These are phyloP conservation scores for Russula brevipes DNA, from an alignment of 768 basidiomycete genomes.

Conservation along the genomic window DNA sequence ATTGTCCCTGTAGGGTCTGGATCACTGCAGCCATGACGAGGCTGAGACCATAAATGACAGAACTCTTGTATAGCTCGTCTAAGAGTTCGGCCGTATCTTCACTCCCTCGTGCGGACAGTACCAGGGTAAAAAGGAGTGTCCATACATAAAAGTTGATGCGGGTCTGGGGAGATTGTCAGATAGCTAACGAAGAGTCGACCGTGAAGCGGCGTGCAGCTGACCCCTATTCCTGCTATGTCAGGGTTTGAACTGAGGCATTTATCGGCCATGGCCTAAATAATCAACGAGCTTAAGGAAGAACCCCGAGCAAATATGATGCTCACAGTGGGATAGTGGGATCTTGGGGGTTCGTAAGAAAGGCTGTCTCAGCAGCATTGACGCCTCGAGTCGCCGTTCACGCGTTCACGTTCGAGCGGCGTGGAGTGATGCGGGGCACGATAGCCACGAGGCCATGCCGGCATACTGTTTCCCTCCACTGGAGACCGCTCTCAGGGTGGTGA, in stretches of 20 bases:
- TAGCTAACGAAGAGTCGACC: not conserved
- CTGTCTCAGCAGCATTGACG: too few species aligned
- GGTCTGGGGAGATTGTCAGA: not conserved
- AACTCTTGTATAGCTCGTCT: constrained; percentile 7
- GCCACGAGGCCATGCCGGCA: too few species aligned
- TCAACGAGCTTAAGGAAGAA: too few species aligned
- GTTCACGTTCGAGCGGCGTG: too few species aligned
- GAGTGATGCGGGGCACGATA: too few species aligned
- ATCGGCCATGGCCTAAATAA: not conserved
- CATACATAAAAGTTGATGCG: constrained; percentile 16
- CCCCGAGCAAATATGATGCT: too few species aligned
- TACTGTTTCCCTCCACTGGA: too few species aligned
- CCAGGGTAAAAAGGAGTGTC: not conserved
- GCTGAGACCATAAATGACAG: constrained; percentile 5
- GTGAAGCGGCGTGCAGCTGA: not conserved
- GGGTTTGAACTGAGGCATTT: not conserved
- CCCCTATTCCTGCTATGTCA: constrained; percentile 16
- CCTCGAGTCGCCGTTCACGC: too few species aligned
- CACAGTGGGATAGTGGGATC: too few species aligned
- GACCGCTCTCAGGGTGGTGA: too few species aligned
- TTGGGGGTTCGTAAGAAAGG: too few species aligned
- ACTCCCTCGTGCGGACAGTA: not conserved
- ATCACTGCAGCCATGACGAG: constrained; percentile 12
- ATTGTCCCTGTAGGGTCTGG: not conserved
- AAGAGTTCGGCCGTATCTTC: not conserved